Evolutionary conservation across 1,284 basidiomycete species (phyloP).

Genomic region (Puccinia coronata): DNA sequence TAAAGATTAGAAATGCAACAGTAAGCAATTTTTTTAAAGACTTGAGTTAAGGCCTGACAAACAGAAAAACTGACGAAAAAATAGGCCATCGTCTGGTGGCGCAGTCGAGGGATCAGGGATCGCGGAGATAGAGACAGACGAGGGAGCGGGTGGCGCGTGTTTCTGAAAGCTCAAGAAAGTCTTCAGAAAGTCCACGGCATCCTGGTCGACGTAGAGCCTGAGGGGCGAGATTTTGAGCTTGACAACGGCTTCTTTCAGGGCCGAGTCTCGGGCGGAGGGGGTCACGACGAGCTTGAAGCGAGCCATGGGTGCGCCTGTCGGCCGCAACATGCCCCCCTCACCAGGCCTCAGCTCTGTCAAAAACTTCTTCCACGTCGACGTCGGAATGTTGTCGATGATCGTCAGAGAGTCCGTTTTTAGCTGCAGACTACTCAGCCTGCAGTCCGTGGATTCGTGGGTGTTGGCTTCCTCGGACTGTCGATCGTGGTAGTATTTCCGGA

Average conservation of each 20-base stretch:
- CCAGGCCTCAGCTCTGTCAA: constrained; percentile 79
- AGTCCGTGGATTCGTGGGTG: constrained; percentile 51
- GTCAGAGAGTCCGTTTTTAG: constrained; percentile 69
- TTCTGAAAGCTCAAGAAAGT: constrained; percentile 83
- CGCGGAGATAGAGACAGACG: constrained; percentile 51
- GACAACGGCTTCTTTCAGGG: constrained; percentile 70
- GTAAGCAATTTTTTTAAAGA: too few relatives aligned
- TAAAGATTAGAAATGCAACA: background rate
- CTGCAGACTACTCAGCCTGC: constrained; percentile 63
- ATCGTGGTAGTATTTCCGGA: constrained; percentile 50
- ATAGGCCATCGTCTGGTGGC: constrained; percentile 11
- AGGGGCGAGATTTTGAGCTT: constrained; percentile 79
- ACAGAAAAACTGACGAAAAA: constrained; percentile 44
- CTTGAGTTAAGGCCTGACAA: too few relatives aligned
- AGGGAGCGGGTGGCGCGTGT: constrained; percentile 62
- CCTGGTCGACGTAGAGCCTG: constrained; percentile 92
- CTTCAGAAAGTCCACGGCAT: constrained; percentile 96
- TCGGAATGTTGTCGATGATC: constrained; percentile 90
- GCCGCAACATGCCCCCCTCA: constrained; percentile 77
- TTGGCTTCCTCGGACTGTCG: background rate
- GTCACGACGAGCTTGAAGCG: constrained; percentile 76
- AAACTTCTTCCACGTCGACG: constrained; percentile 97
- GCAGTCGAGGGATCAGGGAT: constrained; percentile 57
- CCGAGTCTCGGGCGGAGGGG: constrained; percentile 68
- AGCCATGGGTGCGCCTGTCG: constrained; percentile 91